Evolutionary conservation across 2,329 filamentous ascomycete species (phyloP), one percentile per base, ranked within the genome.

Genomic region (Pseudopyricularia cyperi): DNA sequence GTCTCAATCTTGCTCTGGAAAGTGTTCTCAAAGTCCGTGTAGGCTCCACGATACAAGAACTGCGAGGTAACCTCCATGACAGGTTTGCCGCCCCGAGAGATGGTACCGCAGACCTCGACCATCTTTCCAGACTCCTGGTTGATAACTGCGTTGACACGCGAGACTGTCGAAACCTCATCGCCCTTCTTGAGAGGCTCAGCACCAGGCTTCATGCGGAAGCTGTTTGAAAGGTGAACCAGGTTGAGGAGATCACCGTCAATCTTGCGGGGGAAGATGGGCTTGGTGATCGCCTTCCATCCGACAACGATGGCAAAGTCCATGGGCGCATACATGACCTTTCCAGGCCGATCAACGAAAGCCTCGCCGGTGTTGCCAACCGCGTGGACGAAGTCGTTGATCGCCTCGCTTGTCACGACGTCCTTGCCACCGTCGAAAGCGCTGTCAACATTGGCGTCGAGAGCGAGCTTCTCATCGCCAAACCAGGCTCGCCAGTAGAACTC

Each of bases 231-330:
- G 70, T 98, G 93, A 12, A 98, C 91, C 52, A 98, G 82, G 72
- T 95, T 96, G 55, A 98, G 77, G 52, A 98, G 75, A 65, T 98
- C 93, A 58, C 94, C 93, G 60, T 98, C 93, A 61, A 98, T 97
- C 55, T 83, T 88, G 59, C 89, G 84, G 57, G 93, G 93, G 78
- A 98, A 98, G 68, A 98, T 98, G 14, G 93, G 93, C 77, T 97
- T 97, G 11, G 90, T 98, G 63, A 98, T 98, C 44, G 93, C 93
- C 73, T 98, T 97, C 90, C 90, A 96, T 56, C 90, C 90, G 50
- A 94, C 86, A n/a, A 96, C 90, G 58, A 96, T 95, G 58, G 90
- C 90, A 62, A 95, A 98, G 69, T 98, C 93, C 93, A 98, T 98
- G 32, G 94, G 93, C 7, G 93, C 93, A 60, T 85, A 91, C 57